These are phyloP conservation scores for Immersiporthe knoxdaviesiana DNA, from an alignment of 2,329 filamentous ascomycete genomes.

Conservation along the genomic window DNA sequence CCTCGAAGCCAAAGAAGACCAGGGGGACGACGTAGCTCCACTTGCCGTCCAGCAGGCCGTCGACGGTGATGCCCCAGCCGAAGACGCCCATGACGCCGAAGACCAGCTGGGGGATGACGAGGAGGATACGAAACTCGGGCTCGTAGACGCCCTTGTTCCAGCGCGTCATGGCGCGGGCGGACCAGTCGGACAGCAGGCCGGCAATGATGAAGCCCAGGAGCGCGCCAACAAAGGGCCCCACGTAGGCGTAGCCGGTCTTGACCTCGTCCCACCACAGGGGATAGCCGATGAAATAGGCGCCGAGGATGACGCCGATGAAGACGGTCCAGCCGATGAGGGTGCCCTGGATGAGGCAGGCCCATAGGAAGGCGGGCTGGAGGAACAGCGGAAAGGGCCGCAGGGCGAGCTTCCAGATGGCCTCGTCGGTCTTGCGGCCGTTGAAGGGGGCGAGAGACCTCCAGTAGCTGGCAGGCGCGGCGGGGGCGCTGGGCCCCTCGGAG, in stretches of 20 bases:
- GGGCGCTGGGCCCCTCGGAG: slow-evolving; percentile 1
- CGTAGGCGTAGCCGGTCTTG: slow-evolving; percentile 84
- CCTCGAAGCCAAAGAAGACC: slow-evolving; percentile 81
- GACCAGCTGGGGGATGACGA: slow-evolving; percentile 81
- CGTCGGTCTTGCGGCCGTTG: slow-evolving; percentile 80
- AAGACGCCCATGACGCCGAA: slow-evolving; percentile 79
- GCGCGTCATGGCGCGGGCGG: slow-evolving; percentile 70
- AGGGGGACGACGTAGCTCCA: slow-evolving; percentile 77
- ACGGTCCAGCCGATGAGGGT: slow-evolving; percentile 95
- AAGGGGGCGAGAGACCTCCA: slow-evolving; percentile 68
- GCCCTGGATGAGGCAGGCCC: slow-evolving; percentile 80
- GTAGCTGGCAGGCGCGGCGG: slow-evolving; percentile 58
- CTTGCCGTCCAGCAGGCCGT: slow-evolving; percentile 54
- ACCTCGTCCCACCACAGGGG: slow-evolving; percentile 83
- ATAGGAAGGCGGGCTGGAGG: slow-evolving; percentile 82
- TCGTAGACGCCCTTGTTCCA: slow-evolving; percentile 83
- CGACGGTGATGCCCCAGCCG: slow-evolving; percentile 77
- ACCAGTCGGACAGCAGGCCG: slow-evolving; percentile 73
- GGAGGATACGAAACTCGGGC: slow-evolving; percentile 83
- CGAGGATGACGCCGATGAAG: slow-evolving; percentile 82
- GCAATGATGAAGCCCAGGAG: slow-evolving; percentile 76
- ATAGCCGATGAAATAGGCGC: slow-evolving; percentile 79
- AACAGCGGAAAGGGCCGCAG: slow-evolving; percentile 82
- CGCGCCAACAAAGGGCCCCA: slow-evolving; percentile 82
- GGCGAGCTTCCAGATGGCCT: slow-evolving; percentile 67